Percentiles rank a stretch among this genome's conserved stretches.
Evolutionary conservation across 2,329 filamentous ascomycete species (phyloP).

Genomic region (Talaromyces sp.): DNA sequence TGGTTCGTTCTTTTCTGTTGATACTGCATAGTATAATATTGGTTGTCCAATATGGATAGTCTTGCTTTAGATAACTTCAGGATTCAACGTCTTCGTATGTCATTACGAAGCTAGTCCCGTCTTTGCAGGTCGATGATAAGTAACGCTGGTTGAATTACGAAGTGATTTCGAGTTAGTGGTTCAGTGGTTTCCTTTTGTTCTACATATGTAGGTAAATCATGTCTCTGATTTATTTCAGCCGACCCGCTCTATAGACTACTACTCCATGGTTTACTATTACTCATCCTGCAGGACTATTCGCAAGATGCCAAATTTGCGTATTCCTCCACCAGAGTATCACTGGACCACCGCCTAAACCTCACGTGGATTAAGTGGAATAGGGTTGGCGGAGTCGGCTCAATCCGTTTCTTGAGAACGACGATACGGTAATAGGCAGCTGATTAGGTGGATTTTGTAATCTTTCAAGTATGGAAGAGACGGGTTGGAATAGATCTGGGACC

Average conservation of each 20-base stretch:
- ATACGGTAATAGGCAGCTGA: neutral
- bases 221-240: neutral
- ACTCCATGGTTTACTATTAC: neutral
- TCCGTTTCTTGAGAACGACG: neutral
- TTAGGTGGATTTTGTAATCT: neutral
- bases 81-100: neutral
- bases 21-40: too few species aligned
- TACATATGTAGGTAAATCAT: neutral
- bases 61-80: neutral
- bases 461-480: neutral
- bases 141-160: neutral
- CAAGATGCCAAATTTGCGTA: neutral
- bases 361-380: neutral
- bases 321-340: neutral
- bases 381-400: neutral
- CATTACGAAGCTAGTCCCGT: neutral
- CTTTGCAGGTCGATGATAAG: neutral
- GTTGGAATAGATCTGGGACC: too few species aligned
- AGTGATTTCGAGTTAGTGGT: neutral
- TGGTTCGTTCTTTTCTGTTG: neutral
- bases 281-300: neutral
- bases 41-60: neutral
- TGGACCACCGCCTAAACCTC: neutral
- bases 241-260: neutral
- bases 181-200: neutral